A percentile compares a stretch with the other conserved stretches of the same genome.
These are phyloP conservation scores for Celoporthe dispersa DNA, from an alignment of 2,329 filamentous ascomycete species.

Conservation along the genomic window DNA sequence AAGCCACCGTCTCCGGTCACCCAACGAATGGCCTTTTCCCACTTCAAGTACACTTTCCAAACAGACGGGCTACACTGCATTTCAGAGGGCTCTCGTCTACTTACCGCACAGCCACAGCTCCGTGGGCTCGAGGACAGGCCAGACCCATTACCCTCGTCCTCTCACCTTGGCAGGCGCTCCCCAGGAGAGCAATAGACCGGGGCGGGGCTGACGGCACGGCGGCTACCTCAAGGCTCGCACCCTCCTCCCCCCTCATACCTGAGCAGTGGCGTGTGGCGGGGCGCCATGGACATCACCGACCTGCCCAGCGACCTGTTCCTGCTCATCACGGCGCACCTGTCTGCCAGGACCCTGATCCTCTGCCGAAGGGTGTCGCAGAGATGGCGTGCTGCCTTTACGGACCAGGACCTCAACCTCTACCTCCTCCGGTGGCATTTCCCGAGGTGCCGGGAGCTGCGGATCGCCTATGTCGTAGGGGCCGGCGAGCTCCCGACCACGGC, in stretches of 20 bases:
- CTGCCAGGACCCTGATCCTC: slow-evolving; percentile 53
- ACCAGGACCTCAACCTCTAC: slow-evolving; percentile 49
- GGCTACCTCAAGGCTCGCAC: background rate
- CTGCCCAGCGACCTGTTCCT: slow-evolving; percentile 65
- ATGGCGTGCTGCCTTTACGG: slow-evolving; percentile 55
- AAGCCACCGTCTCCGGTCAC: background rate
- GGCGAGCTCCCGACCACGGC: slow-evolving; percentile 21
- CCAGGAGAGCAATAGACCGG: background rate
- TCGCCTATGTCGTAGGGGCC: slow-evolving; percentile 33
- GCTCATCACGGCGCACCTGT: slow-evolving; percentile 53
- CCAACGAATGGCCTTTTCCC: no score
- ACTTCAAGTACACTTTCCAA: no score
- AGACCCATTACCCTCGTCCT: background rate
- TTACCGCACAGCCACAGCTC: background rate
- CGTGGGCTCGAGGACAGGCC: background rate
- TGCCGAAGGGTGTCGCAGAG: slow-evolving; percentile 56
- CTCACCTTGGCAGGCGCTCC: background rate
- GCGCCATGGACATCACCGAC: slow-evolving; percentile 43
- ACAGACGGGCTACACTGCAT: no score
- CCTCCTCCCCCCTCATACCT: background rate
- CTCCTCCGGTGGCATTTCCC: slow-evolving; percentile 58
- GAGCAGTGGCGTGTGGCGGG: background rate
- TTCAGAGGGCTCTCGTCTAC: no score
- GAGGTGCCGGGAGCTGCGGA: slow-evolving; percentile 55
- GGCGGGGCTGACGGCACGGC: no score